phyloP scores from a whole-genome alignment of 1,284 basidiomycete species.

The Neonothopanus nambi region DNA sequence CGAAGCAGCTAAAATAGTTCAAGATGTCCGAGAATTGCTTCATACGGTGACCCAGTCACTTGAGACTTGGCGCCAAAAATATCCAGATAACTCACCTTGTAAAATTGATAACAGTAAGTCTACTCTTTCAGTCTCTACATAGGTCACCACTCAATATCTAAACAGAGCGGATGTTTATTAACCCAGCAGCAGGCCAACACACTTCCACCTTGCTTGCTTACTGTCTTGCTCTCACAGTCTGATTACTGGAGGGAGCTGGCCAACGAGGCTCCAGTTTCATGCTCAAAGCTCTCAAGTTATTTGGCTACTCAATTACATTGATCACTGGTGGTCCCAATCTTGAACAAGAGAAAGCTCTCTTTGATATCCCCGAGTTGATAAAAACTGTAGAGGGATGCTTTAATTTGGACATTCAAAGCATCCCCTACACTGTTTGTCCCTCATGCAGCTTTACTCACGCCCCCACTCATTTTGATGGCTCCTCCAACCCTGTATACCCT shows the following conservation, averaged over 20 bases:
- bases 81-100: not conserved
- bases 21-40: no score
- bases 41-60: no score
- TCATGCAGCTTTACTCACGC: not conserved
- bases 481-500: not conserved
- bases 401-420: not conserved
- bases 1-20: no score
- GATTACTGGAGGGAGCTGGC: not conserved
- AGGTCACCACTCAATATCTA: no score
- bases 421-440: slow-evolving; percentile 1
- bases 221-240: not conserved
- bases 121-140: no score
- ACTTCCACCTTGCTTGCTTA: not conserved
- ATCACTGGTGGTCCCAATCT: not conserved
- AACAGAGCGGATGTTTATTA: no score
- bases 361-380: slow-evolving; percentile 1
- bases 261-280: not conserved
- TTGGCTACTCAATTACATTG: not conserved
- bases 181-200: no score
- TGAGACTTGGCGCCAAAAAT: not conserved
- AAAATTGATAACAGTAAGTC: slow-evolving; percentile 1
- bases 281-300: not conserved
- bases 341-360: not conserved
- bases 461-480: not conserved
- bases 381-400: not conserved